Base-by-base conservation (phyloP, 2,329 filamentous ascomycete genomes). In the Pseudocercospora fuligena region DNA sequence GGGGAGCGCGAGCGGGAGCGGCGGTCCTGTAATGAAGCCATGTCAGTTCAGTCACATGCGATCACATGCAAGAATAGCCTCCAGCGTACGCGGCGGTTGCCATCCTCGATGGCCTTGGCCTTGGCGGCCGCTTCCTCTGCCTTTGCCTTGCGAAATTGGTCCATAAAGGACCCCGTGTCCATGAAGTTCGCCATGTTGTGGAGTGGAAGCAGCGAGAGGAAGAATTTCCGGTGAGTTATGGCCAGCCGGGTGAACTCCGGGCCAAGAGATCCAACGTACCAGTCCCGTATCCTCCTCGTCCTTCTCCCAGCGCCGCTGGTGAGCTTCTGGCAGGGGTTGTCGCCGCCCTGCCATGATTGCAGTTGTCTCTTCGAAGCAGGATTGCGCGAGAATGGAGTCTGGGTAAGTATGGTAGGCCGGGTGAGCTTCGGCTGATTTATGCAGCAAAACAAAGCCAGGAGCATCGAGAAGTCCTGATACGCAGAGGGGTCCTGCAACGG, bases 1-100 rank as follows among this genome's bases (percentile, higher is more conserved):
- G 63, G 49, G 3, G 63, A 66, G 16, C 64, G 36, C n/a, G 53
- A 54, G 53, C 64, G 60, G 23, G 64, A 54, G 61, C 56, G 53
- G 23, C 60, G 61, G 36, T 63, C 61, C 64, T 66, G 51, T 36
- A n/a, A 62, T 23, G 53, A n/a, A n/a, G 23, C 16, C 14, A 19
- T 47, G 59, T 61, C 59, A 61, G 58, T 43, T 58, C 56, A 43
- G 36, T 58, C 27, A 58, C n/a, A 19, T 43, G 56, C 56, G 11
- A 19, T 31, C 56, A 43, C 33, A 25, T 58, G 31, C 29, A 40
- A n/a, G 31, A 33, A 40, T 58, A 40, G 56, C 56, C 56, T 58
- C 56, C 31, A 58, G 56, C 31, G 56, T 40, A 40, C 33, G 25
- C 11, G 16, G 47, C 3, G 14, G 2, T 43, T 9, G 40, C 40